Conservation (phyloP, 1,284 basidiomycete species). For the Pisolithus thermaeus region DNA sequence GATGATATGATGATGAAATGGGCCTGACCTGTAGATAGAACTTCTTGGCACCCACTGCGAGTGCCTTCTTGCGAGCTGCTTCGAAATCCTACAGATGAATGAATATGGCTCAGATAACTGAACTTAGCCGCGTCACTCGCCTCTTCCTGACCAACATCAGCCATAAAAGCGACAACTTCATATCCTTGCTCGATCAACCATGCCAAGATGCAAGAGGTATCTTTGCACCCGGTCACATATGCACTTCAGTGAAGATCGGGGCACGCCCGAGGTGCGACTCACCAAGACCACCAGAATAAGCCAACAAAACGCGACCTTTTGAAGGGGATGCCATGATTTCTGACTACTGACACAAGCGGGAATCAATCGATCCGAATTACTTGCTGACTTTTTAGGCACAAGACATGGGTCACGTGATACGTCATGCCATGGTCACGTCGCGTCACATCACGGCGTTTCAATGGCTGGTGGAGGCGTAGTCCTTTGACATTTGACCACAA, state of each 20-base stretch:
- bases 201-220: constrained; percentile 94
- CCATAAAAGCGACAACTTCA: constrained; percentile 98
- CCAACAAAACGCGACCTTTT: constrained; percentile 80
- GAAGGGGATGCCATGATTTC: not conserved
- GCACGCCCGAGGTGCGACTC: constrained; percentile 28
- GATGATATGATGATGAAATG: not conserved
- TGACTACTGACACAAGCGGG: not conserved
- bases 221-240: constrained; percentile 34
- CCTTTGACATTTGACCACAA: too few species aligned
- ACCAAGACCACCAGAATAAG: constrained; percentile 98
- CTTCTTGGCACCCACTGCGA: constrained; percentile 90
- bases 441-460: too few species aligned
- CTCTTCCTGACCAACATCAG: constrained; percentile 98
- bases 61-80: constrained; percentile 88
- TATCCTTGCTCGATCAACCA: constrained; percentile 98
- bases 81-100: constrained; percentile 72
- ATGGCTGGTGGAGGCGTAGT: too few species aligned
- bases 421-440: too few species aligned
- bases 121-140: constrained; percentile 32
- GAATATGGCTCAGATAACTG: not conserved
- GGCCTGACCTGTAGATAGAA: constrained; percentile 79
- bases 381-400: too few species aligned
- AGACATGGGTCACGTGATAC: too few species aligned
- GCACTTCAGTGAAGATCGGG: constrained; percentile 1
- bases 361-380: not conserved